A percentile compares a stretch with the other conserved stretches of the same genome.
Conservation (phyloP, 345 rosid genomes). For the Eucalyptus tenuipes region DNA sequence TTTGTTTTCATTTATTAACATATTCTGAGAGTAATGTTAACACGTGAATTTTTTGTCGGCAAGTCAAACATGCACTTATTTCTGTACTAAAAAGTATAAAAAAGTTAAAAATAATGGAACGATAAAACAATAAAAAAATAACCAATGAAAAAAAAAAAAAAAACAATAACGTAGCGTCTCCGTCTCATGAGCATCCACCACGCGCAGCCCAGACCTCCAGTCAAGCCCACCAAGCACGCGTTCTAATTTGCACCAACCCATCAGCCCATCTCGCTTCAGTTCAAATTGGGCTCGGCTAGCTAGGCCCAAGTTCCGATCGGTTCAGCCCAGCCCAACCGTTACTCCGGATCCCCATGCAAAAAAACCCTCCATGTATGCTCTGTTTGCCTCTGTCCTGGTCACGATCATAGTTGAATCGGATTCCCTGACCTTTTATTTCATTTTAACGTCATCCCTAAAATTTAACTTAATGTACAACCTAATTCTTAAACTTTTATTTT, state of each 20-base stretch:
- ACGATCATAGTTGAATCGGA: neutral
- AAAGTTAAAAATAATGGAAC: neutral
- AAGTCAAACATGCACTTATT: no score
- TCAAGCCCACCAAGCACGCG: neutral
- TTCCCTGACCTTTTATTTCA: neutral
- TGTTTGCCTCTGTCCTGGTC: neutral
- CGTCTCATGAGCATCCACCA: neutral
- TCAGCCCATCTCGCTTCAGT: neutral
- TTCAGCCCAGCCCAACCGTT: neutral
- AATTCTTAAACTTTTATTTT: no score
- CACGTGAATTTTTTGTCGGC: no score
- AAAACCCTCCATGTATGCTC: neutral
- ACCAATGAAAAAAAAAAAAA: neutral
- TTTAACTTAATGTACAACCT: accelerated
- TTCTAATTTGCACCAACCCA: neutral
- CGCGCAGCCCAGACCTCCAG: neutral
- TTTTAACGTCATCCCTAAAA: no score
- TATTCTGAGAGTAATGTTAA: neutral
- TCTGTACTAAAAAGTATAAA: neutral
- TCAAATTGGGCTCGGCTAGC: neutral
- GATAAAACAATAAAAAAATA: neutral
- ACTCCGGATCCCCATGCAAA: neutral
- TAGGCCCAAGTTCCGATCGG: neutral
- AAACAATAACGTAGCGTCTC: accelerated
- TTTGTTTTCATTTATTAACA: neutral